Evolutionary conservation across 257 asterid species (phyloP).

Genomic region (Cinchona pubescens): DNA sequence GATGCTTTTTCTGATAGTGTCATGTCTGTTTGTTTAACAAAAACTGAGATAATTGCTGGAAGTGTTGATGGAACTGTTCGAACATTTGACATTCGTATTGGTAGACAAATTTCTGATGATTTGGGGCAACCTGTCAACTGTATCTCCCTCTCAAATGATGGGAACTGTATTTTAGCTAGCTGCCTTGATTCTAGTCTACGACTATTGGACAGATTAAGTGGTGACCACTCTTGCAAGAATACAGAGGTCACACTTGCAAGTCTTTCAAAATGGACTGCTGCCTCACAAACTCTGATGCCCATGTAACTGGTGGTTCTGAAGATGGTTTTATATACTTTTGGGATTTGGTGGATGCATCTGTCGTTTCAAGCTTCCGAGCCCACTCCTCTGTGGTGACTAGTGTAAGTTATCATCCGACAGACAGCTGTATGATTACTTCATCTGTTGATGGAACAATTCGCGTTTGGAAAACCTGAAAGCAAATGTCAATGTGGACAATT

Average conservation of each 20-base stretch:
- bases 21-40: conserved; percentile 82
- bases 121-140: conserved; percentile 94
- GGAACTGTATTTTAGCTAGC: conserved; percentile 81
- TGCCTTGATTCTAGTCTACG: conserved; percentile 88
- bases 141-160: conserved; percentile 87
- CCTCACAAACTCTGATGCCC: conserved; percentile 84
- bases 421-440: conserved; percentile 76
- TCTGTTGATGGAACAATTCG: conserved; percentile 86
- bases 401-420: conserved; percentile 91
- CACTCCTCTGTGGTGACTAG: conserved; percentile 95
- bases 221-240: conserved; percentile 91
- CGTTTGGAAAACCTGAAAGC: conserved; percentile 77
- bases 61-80: conserved; percentile 98
- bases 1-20: conserved; percentile 77
- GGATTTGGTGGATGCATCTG: conserved; percentile 93
- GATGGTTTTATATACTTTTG: conserved; percentile 84
- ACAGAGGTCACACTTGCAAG: conserved; percentile 94
- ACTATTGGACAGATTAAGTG: conserved; percentile 83
- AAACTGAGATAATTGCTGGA: conserved; percentile 92
- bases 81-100: conserved; percentile 89
- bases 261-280: conserved; percentile 94
- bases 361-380: conserved; percentile 66
- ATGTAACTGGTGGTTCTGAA: conserved; percentile 92
- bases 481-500: no score
- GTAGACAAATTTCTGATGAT: conserved; percentile 85